Base-by-base conservation (phyloP, 2,329 filamentous ascomycete genomes). In the Phaeosphaeriaceae sp. region DNA sequence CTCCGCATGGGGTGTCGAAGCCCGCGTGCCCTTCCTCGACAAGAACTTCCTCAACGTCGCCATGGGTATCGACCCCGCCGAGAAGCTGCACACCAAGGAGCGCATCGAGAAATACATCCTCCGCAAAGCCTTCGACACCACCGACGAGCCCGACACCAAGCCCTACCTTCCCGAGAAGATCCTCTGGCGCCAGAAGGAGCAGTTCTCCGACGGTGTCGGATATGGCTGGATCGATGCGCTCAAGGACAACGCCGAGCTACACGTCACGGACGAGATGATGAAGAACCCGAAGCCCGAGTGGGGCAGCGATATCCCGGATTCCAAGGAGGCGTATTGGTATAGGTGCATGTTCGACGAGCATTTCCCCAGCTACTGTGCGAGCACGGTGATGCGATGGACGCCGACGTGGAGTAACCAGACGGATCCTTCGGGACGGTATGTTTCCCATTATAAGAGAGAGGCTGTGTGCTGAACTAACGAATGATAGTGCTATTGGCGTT, bases 251-350 rank as follows among this genome's bases (percentile, higher is more conserved):
- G 95, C 95, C 33, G 93, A 96, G 81, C 79, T 89, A 65, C 88
- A 95, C 56, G 90, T 99, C 55, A 96, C 91, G 19, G 94, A 99
- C 75, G 94, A 98, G 84, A 92, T 98, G 91, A 93, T 99, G 91
- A 93, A 93, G 85, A 94, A 96, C 87, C 94, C 95, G 64, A 97
- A 97, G 86, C 87, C 92, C 13, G 92, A 97, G 79, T 99, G 96
- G 96, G 94, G 93, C 51, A 81, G 82, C 72, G 96, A 99, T 75
- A 87, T 97, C 62, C 96, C 95, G 10, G 93, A 97, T 75, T 93
- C 90, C 74, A 99, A 99, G 86, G 95, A 99, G 82, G 95, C 93
- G 81, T 93, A 88, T 85, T 99, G 95, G 95, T 99, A 99, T 83
- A 90, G 95, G 72, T 86, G 83, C 78, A 98, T 99, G 94, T 99